Percentiles rank a stretch among this genome's conserved stretches.
These are phyloP conservation scores for Penicillium psychrofluorescens DNA, from an alignment of 495 filamentous ascomycete species.

Conservation along the genomic window DNA sequence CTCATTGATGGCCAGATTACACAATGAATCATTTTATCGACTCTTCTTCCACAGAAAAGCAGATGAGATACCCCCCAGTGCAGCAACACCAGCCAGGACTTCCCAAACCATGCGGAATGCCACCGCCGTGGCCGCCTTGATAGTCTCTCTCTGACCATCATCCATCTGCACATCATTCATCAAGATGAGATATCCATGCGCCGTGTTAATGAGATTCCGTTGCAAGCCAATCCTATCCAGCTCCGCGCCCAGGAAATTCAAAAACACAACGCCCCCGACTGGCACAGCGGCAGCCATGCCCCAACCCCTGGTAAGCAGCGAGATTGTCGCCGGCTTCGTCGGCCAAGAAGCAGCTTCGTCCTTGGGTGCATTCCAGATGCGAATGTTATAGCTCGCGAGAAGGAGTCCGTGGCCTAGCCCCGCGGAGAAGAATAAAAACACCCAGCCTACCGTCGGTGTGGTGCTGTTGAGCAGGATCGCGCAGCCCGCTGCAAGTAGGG, in stretches of 20 bases:
- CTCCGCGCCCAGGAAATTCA: constrained; percentile 34
- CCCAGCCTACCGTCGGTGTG: constrained; percentile 39
- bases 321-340: constrained; percentile 35
- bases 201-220: constrained; percentile 9
- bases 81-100: constrained; percentile 14
- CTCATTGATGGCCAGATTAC: not conserved
- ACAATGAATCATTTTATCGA: not conserved
- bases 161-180: constrained; percentile 16
- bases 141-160: constrained; percentile 6
- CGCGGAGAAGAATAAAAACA: constrained; percentile 45
- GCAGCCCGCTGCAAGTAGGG: constrained; percentile 37
- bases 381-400: constrained; percentile 41
- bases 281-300: constrained; percentile 60
- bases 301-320: constrained; percentile 51
- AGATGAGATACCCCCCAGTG: constrained; percentile 18
- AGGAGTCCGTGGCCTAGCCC: constrained; percentile 51
- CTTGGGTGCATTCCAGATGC: constrained; percentile 29
- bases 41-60: constrained; percentile 12
- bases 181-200: constrained; percentile 16
- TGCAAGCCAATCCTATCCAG: constrained; percentile 6
- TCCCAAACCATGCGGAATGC: constrained; percentile 19
- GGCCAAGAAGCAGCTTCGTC: constrained; percentile 5
- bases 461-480: constrained; percentile 40
- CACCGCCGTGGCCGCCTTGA: constrained; percentile 9
- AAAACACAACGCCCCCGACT: constrained; percentile 51